Conservation (phyloP, 495 filamentous ascomycete genomes). For the Penicillium nucicola region DNA sequence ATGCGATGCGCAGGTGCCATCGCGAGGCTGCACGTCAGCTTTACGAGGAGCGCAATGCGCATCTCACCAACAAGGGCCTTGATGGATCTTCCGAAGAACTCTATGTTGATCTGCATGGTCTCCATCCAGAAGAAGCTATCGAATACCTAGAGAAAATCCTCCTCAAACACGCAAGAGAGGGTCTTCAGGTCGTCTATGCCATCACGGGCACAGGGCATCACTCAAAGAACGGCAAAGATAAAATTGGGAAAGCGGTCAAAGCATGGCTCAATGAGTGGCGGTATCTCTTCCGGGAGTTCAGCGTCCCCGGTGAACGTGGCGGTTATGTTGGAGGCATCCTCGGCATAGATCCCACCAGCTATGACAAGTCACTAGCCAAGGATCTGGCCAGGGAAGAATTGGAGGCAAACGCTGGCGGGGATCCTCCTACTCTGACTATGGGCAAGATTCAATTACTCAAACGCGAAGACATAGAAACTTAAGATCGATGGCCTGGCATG, state of each 20-base stretch:
- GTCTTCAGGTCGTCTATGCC: slow-evolving; percentile 78
- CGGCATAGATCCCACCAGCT: slow-evolving; percentile 87
- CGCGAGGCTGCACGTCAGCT: slow-evolving; percentile 88
- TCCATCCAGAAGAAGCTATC: slow-evolving; percentile 96
- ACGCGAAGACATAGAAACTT: slow-evolving; percentile 40
- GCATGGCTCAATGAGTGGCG: slow-evolving; percentile 92
- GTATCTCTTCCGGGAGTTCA: slow-evolving; percentile 95
- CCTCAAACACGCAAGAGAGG: slow-evolving; percentile 67
- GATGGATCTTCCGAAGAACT: slow-evolving; percentile 61
- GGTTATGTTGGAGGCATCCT: slow-evolving; percentile 86
- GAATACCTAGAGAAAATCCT: slow-evolving; percentile 89
- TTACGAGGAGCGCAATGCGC: slow-evolving; percentile 92
- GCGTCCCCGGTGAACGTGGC: slow-evolving; percentile 80
- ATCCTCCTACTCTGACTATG: slow-evolving; percentile 29
- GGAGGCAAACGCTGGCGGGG: slow-evolving; percentile 17
- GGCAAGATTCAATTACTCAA: slow-evolving; percentile 50
- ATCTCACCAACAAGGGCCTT: slow-evolving; percentile 41
- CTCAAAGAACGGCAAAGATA: slow-evolving; percentile 98
- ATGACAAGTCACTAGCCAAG: slow-evolving; percentile 61
- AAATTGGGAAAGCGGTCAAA: slow-evolving; percentile 91
- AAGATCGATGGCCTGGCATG: slow-evolving; percentile 19
- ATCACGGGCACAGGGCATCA: slow-evolving; percentile 97
- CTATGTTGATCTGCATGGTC: slow-evolving; percentile 92
- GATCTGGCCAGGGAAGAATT: slow-evolving; percentile 22
- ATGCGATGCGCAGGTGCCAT: slow-evolving; percentile 95